Conservation (phyloP, 345 rosid genomes). For the Euphorbia tirucalli region DNA sequence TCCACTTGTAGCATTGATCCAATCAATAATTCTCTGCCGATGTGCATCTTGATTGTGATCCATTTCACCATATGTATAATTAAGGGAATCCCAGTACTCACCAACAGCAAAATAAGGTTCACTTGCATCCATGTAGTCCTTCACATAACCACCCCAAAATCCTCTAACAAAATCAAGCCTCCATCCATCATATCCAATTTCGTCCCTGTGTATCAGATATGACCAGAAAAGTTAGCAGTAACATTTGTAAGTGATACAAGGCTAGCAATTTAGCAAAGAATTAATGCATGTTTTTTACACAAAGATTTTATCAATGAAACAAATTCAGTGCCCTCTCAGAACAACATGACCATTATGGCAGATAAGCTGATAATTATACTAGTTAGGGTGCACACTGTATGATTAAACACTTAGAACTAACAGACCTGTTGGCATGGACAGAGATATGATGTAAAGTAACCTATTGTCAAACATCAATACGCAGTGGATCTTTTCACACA, state of each 20-base stretch:
- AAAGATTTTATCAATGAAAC: neutral
- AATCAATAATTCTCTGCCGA: slow-evolving; percentile 88
- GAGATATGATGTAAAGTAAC: neutral
- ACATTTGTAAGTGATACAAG: neutral
- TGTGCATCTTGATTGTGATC: slow-evolving; percentile 94
- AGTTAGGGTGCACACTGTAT: neutral
- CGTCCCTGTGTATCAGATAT: slow-evolving; percentile 53
- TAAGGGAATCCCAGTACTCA: slow-evolving; percentile 95
- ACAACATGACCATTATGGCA: neutral
- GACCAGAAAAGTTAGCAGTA: slow-evolving; percentile 11
- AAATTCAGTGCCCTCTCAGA: neutral
- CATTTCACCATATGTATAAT: slow-evolving; percentile 83
- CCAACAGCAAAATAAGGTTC: slow-evolving; percentile 90
- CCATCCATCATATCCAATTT: slow-evolving; percentile 99
- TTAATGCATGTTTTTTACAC: neutral
- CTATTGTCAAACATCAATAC: neutral
- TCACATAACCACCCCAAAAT: slow-evolving; percentile 99
- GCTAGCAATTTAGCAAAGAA: neutral
- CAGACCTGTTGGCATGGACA: neutral
- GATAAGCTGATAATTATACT: neutral
- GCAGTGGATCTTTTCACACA: neutral
- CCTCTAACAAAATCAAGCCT: slow-evolving; percentile 98
- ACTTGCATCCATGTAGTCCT: slow-evolving; percentile 86
- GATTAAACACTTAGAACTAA: neutral
- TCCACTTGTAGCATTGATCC: slow-evolving; percentile 85